These are phyloP conservation scores for Diplodia scrobiculata DNA, from an alignment of 2,329 filamentous ascomycete genomes.

Conservation along the genomic window DNA sequence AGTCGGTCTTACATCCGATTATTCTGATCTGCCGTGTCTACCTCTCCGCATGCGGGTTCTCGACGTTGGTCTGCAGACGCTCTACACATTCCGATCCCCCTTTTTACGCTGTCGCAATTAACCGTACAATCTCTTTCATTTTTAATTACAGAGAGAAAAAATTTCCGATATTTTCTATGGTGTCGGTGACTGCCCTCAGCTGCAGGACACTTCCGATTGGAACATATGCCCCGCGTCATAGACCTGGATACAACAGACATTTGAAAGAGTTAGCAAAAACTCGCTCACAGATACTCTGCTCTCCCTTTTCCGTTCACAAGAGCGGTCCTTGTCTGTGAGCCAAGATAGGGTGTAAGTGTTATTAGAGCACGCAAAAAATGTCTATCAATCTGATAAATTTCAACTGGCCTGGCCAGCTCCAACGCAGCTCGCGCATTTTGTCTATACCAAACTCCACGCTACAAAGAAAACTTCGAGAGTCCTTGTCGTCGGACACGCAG, in stretches of 20 bases:
- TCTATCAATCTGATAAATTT: not conserved
- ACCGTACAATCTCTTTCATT: not conserved
- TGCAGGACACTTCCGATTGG: too few relatives aligned
- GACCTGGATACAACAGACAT: too few relatives aligned
- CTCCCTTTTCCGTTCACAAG: not conserved
- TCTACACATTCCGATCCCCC: constrained; percentile 21
- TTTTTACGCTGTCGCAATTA: constrained; percentile 9
- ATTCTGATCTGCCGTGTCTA: constrained; percentile 21
- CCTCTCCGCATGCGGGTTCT: constrained; percentile 18
- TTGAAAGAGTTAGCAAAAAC: not conserved
- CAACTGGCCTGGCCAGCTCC: not conserved
- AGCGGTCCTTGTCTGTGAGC: not conserved
- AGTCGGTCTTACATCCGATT: not conserved
- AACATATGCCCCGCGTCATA: too few relatives aligned
- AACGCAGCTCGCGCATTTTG: not conserved
- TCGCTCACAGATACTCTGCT: too few relatives aligned
- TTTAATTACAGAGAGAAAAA: not conserved
- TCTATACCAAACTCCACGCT: not conserved
- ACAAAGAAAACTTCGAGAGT: not conserved
- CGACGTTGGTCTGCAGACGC: constrained; percentile 16
- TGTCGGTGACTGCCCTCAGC: too few relatives aligned
- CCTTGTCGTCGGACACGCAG: not conserved
- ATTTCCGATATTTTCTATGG: too few relatives aligned
- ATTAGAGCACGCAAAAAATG: not conserved
- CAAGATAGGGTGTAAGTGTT: not conserved